Conservation (phyloP, 305 asterid genomes). For the Fraxinus xanthoxyloides region DNA sequence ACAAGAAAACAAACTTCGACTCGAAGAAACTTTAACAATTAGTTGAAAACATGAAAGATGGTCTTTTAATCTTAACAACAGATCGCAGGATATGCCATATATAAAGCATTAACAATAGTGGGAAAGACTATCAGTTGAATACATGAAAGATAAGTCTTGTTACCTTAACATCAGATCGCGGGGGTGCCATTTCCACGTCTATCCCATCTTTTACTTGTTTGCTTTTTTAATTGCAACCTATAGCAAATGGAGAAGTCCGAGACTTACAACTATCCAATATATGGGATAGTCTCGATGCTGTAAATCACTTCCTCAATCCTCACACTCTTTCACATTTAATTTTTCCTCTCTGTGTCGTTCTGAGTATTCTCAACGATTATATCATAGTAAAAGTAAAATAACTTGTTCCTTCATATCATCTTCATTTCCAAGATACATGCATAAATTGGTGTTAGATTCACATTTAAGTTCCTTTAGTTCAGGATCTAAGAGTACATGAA, state of each 20-base stretch:
- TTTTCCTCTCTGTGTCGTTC: background rate
- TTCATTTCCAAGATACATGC: background rate
- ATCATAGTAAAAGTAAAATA: background rate
- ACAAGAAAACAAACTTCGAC: background rate
- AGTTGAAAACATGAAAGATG: background rate
- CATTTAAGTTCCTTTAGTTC: too few species aligned
- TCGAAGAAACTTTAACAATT: background rate
- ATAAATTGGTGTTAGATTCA: background rate
- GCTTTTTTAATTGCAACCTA: conserved; percentile 92
- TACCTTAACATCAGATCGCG: conserved; percentile 68
- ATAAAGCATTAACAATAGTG: conserved; percentile 26
- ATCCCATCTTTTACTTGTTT: conserved; percentile 61
- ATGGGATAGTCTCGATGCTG: conserved; percentile 11
- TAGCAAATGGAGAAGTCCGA: conserved; percentile 8
- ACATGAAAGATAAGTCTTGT: conserved; percentile 18
- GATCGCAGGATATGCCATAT: background rate
- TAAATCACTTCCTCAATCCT: background rate
- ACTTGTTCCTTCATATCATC: background rate
- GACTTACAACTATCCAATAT: background rate
- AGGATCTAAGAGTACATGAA: background rate
- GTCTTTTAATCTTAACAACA: background rate
- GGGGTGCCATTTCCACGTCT: conserved; percentile 55
- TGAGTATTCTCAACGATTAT: background rate
- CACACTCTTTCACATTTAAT: background rate
- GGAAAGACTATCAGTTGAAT: conserved; percentile 20